Base-by-base conservation (phyloP, 2,329 filamentous ascomycete genomes). In the Phaeoacremonium minimum region DNA sequence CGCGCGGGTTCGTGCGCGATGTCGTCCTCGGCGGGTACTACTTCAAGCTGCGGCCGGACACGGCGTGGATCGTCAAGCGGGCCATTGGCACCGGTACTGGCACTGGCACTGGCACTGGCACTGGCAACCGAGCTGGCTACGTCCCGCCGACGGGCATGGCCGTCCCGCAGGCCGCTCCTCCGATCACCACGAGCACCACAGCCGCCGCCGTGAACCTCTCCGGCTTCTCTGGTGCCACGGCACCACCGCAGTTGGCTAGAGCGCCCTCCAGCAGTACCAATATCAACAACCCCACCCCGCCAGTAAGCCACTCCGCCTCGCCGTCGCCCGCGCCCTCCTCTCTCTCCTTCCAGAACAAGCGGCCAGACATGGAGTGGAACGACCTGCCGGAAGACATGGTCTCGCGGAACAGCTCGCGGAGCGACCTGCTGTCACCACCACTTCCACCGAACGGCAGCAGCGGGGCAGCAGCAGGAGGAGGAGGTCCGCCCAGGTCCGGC, bases 311-410 rank as follows among this genome's bases (percentile, higher is more conserved):
- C n/a, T 30, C 46, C 36, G 37, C 43, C 40, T 45, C 42, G 22
- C 46, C 38, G 28, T 45, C 37, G 28, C 50, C 47, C 33, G 51
- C 51, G 3, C 48, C 51, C 15, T 50, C 55, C 15, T 56, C 63
- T n/a, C n/a, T n/a, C 32, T 81, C 77, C 1, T 83, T 70, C 53
- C 78, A 82, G 55, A 80, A 75, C 40, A 57, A 64, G 46, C 66
- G 77, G 6, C 72, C 79, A 4, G 71, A 75, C 15, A 75, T 60
- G 18, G 79, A 83, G 51, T 83, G 79, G 79, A 83, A 83, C 57
- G 79, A 83, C 50, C 50, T 83, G 8, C 79, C 79, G 0, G 63
- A 67, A 8, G 78, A 83, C 35, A 80, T 82, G 74, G 56, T 71
- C 4, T 37, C 42, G 19, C 40, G 36, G 12, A 42, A 22, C 19